These are phyloP conservation scores for Astraeus odoratus DNA, from an alignment of 768 basidiomycete species.

Conservation along the genomic window DNA sequence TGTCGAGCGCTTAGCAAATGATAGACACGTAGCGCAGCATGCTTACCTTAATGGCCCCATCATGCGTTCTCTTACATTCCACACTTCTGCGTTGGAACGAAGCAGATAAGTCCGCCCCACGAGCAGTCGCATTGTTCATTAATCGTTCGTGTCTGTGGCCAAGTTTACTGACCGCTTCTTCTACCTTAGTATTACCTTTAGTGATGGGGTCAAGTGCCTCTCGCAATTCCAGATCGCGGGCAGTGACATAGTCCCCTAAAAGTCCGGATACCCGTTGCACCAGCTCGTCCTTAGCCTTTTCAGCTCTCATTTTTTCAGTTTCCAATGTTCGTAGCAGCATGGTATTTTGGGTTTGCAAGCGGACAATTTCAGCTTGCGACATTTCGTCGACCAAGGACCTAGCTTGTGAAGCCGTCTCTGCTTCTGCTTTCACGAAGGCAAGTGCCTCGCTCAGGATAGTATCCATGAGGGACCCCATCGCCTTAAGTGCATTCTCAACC, in stretches of 20 bases:
- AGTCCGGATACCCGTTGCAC: constrained; percentile 69
- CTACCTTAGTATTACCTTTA: constrained; percentile 48
- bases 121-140: constrained; percentile 34
- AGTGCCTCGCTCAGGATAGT: constrained; percentile 50
- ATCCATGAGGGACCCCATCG: constrained; percentile 56
- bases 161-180: constrained; percentile 43
- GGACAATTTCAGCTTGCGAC: constrained; percentile 46
- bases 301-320: constrained; percentile 58
- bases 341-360: constrained; percentile 66
- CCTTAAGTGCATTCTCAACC: constrained; percentile 52
- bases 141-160: constrained; percentile 42
- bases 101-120: constrained; percentile 35
- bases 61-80: constrained; percentile 49
- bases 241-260: constrained; percentile 61
- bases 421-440: constrained; percentile 50
- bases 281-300: constrained; percentile 64
- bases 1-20: constrained; percentile 22
- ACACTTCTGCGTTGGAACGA: constrained; percentile 39
- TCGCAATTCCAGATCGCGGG: constrained; percentile 60
- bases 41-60: constrained; percentile 53
- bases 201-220: constrained; percentile 49
- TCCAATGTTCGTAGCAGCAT: constrained; percentile 54
- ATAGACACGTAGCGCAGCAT: not conserved
- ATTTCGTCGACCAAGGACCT: constrained; percentile 42
- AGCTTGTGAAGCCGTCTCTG: constrained; percentile 42